Percentiles rank a stretch among this genome's conserved stretches.
phyloP scores from a whole-genome alignment of 176 grass and related monocot species.

The Aegilops sharonensis region DNA sequence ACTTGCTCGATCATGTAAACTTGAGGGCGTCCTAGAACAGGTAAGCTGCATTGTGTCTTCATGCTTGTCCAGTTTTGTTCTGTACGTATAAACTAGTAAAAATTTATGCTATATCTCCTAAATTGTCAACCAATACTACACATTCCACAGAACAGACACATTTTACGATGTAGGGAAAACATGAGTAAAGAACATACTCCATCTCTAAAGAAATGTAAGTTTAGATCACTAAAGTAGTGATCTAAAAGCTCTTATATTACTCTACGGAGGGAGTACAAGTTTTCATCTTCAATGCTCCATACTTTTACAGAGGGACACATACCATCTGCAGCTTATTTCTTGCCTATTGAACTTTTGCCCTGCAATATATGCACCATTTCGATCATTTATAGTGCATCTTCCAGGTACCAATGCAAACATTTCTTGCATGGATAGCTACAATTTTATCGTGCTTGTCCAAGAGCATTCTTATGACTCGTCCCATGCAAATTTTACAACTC shows the following conservation, averaged over 20 bases:
- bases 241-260: too few species aligned
- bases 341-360: neutral
- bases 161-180: constrained; percentile 21
- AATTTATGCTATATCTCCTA: constrained; percentile 19
- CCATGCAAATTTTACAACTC: neutral
- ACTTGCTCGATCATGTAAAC: constrained; percentile 93
- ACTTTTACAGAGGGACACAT: neutral
- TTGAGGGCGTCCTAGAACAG: constrained; percentile 95
- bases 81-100: neutral
- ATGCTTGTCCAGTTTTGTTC: constrained; percentile 12
- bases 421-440: neutral
- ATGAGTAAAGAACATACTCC: neutral
- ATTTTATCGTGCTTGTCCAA: constrained; percentile 12
- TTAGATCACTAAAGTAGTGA: too few species aligned
- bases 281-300: constrained; percentile 8
- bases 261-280: neutral
- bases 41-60: constrained; percentile 29
- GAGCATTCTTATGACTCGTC: constrained; percentile 10
- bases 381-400: constrained; percentile 15
- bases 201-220: too few species aligned
- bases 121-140: neutral
- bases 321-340: constrained; percentile 29
- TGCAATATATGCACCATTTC: constrained; percentile 23
- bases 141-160: neutral
- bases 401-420: neutral